Evolutionary conservation across 2,329 filamentous ascomycete species (phyloP).

Genomic region (Cladophialophora psammophila): DNA sequence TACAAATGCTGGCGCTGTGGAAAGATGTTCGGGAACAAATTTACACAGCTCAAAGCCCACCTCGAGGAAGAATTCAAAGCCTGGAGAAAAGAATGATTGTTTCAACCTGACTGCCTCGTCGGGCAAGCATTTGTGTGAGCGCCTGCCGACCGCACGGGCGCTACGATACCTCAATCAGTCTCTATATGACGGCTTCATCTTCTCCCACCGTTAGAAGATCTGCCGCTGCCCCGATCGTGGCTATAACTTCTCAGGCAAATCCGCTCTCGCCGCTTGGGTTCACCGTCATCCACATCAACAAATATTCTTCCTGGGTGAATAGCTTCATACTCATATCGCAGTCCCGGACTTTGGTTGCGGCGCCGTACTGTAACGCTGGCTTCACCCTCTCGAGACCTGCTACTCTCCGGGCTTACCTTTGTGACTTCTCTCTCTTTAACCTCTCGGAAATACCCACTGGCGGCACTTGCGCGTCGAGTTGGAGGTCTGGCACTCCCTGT

Average conservation of each 20-base stretch:
- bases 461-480: conserved; percentile 20
- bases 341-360: conserved; percentile 21
- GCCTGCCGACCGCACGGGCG: background rate
- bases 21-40: conserved; percentile 74
- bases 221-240: conserved; percentile 8
- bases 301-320: conserved; percentile 34
- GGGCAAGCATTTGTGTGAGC: background rate
- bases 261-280: conserved; percentile 8
- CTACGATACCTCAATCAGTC: background rate
- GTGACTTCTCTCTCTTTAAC: conserved; percentile 20
- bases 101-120: background rate
- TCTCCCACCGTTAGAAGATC: conserved; percentile 9
- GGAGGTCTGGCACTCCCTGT: conserved; percentile 19
- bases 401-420: conserved; percentile 2
- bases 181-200: conserved; percentile 1
- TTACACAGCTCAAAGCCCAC: conserved; percentile 77
- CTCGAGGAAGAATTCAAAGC: conserved; percentile 74
- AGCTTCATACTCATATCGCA: conserved; percentile 34
- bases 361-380: conserved; percentile 20
- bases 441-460: conserved; percentile 20
- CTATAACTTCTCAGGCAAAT: conserved; percentile 24
- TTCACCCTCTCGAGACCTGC: conserved; percentile 8
- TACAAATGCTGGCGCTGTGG: conserved; percentile 87
- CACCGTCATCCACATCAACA: conserved; percentile 30
- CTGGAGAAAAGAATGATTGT: conserved; percentile 71